These are phyloP conservation scores for Lipomyces starkeyi DNA, from an alignment of 805 yeast species.

Conservation along the genomic window DNA sequence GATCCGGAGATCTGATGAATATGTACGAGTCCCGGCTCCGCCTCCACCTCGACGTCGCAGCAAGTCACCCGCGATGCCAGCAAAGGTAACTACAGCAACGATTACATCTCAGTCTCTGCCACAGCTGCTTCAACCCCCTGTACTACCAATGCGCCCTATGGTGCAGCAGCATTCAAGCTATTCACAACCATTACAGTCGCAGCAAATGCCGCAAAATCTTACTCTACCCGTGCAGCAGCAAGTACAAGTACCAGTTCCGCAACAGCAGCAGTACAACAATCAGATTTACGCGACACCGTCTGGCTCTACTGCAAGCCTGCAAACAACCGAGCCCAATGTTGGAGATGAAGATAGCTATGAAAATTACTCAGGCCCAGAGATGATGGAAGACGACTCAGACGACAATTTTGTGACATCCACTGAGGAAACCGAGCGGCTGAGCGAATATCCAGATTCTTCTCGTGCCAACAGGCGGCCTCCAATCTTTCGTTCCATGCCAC, in stretches of 20 bases:
- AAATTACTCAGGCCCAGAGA: background rate
- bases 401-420: conserved; percentile 19
- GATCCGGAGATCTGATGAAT: conserved; percentile 10
- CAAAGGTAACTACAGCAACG: background rate
- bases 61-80: conserved; percentile 13
- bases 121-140: conserved; percentile 2
- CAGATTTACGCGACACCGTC: background rate
- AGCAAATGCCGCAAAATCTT: background rate
- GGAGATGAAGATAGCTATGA: conserved; percentile 20
- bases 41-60: conserved; percentile 25
- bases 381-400: conserved; percentile 34
- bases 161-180: background rate
- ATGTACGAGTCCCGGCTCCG: conserved; percentile 4
- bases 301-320: conserved; percentile 13
- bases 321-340: background rate
- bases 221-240: background rate
- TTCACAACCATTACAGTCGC: conserved; percentile 6
- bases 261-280: background rate
- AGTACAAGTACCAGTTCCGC: background rate
- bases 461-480: conserved; percentile 46
- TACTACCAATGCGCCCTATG: background rate
- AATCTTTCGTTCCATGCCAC: conserved; percentile 37
- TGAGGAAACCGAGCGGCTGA: conserved; percentile 27
- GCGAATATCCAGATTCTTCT: conserved; percentile 43
- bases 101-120: background rate